A percentile compares a stretch with the other conserved stretches of the same genome.
Conservation (phyloP, 2,329 filamentous ascomycete species). For the Fusarium irregulare region DNA sequence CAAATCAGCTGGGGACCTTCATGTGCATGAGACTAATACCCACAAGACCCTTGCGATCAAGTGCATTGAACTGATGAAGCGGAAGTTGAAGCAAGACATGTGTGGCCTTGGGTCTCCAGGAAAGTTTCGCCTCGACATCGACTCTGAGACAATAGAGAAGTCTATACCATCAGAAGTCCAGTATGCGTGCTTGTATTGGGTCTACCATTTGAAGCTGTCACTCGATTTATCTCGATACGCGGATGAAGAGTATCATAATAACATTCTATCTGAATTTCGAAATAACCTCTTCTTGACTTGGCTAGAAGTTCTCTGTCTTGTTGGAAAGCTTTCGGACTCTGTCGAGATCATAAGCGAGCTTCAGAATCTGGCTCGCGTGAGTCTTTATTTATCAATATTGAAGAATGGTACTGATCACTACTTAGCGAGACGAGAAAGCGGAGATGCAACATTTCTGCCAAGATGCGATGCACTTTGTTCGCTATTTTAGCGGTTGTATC, state of each 20-base stretch:
- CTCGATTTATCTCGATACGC: fast-evolving
- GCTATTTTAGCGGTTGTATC: neutral
- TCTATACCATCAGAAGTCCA: neutral
- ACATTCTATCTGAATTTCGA: too few relatives aligned
- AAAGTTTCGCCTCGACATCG: fast-evolving
- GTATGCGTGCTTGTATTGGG: constrained; percentile 46
- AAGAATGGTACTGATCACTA: fast-evolving
- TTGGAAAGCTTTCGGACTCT: fast-evolving
- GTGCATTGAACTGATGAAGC: constrained; percentile 43
- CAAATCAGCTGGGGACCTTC: constrained; percentile 3
- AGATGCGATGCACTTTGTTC: neutral
- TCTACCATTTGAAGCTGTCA: constrained; percentile 43
- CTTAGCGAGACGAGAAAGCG: too few relatives aligned
- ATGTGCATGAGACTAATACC: constrained; percentile 46
- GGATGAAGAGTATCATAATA: fast-evolving
- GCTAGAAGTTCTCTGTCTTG: neutral
- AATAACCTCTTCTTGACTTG: neutral
- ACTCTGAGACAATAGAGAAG: fast-evolving
- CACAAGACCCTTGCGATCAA: neutral
- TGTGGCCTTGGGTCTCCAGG: constrained; percentile 43
- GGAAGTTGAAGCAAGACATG: constrained; percentile 51
- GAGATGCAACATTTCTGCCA: neutral
- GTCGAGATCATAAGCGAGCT: fast-evolving
- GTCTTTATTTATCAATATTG: too few relatives aligned
- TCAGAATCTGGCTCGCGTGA: fast-evolving